Conservation (phyloP, 352 stramenopile genomes). For the Poterioochromonas sp. region DNA sequence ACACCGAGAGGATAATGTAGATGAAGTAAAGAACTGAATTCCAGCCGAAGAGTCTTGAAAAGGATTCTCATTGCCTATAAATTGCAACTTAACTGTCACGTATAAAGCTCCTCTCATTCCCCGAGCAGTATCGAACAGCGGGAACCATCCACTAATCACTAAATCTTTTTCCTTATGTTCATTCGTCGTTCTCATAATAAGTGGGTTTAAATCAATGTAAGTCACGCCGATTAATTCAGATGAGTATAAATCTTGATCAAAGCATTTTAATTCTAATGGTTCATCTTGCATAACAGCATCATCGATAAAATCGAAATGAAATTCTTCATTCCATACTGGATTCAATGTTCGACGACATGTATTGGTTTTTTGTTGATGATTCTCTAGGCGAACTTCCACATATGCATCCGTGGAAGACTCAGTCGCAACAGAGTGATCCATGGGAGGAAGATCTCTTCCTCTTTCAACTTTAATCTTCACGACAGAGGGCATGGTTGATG, state of each 20-base stretch:
- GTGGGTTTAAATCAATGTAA: slow-evolving; percentile 93
- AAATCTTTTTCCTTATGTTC: slow-evolving; percentile 40
- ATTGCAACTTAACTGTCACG: slow-evolving; percentile 86
- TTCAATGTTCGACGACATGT: slow-evolving; percentile 83
- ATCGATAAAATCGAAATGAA: slow-evolving; percentile 94
- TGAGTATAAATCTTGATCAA: slow-evolving; percentile 86
- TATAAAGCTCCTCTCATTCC: slow-evolving; percentile 87
- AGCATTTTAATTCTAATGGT: slow-evolving; percentile 92
- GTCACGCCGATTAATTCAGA: slow-evolving; percentile 88
- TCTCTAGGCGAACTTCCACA: slow-evolving; percentile 70
- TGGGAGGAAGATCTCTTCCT: slow-evolving; percentile 33
- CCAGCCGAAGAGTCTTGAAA: slow-evolving; percentile 92
- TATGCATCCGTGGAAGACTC: slow-evolving; percentile 58
- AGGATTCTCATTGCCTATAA: slow-evolving; percentile 92
- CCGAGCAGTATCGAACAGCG: slow-evolving; percentile 92
- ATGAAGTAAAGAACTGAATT: slow-evolving; percentile 93
- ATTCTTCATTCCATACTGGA: slow-evolving; percentile 94
- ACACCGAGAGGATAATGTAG: slow-evolving; percentile 73
- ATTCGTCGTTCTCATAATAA: slow-evolving; percentile 71
- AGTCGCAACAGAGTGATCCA: background rate
- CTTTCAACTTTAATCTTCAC: slow-evolving; percentile 53
- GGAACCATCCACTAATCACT: slow-evolving; percentile 90
- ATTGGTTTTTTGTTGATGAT: slow-evolving; percentile 70
- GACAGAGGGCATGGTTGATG: slow-evolving; percentile 45
- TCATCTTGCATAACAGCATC: slow-evolving; percentile 94